Conservation (phyloP, 2,329 filamentous ascomycete species). For the Fusarium dlaminii region DNA sequence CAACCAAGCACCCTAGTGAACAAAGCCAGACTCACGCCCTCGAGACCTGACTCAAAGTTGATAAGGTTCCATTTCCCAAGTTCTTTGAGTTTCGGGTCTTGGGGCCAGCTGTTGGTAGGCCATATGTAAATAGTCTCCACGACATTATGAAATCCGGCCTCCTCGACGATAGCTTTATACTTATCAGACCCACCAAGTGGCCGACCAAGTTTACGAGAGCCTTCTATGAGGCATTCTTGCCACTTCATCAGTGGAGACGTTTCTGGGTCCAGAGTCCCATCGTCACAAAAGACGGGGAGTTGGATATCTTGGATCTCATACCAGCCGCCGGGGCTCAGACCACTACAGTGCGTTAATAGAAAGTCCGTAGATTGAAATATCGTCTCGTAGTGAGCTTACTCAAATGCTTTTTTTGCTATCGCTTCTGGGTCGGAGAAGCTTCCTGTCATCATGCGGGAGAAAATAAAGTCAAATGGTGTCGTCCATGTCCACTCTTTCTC, state of each 20-base stretch:
- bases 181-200: constrained; percentile 15
- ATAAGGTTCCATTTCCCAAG: constrained; percentile 25
- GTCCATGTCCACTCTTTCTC: constrained; percentile 29
- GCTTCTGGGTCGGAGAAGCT: neutral
- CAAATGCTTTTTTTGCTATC: neutral
- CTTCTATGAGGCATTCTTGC: constrained; percentile 14
- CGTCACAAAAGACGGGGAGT: constrained; percentile 18
- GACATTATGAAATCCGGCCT: constrained; percentile 16
- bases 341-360: neutral
- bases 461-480: constrained; percentile 18
- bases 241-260: constrained; percentile 7
- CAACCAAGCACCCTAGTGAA: constrained; percentile 24
- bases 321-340: constrained; percentile 10
- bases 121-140: constrained; percentile 23
- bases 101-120: constrained; percentile 31
- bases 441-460: constrained; percentile 27
- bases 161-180: constrained; percentile 9
- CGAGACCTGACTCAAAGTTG: constrained; percentile 22
- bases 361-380: no score
- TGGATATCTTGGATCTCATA: constrained; percentile 30
- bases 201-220: constrained; percentile 12
- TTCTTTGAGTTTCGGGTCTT: constrained; percentile 32
- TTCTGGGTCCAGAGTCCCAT: neutral
- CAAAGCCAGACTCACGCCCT: constrained; percentile 24
- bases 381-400: neutral